Evolutionary conservation across 2,329 filamentous ascomycete genomes (phyloP).

Genomic region (Truncatella angustata): DNA sequence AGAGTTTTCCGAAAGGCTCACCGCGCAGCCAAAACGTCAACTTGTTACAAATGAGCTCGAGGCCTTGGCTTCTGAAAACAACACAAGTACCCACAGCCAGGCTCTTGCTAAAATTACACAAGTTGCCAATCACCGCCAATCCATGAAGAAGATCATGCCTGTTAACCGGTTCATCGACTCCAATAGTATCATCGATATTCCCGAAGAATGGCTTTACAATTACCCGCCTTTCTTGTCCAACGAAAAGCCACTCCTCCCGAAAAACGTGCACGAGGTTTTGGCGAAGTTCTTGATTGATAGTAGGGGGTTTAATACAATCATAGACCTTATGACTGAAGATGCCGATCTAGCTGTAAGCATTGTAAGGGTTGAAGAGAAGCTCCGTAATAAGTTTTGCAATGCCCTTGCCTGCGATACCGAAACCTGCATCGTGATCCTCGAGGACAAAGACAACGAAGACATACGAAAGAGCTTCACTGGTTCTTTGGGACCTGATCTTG

Average conservation of each 20-base stretch:
- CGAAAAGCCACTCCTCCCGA: not conserved
- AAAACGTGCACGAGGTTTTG: not conserved
- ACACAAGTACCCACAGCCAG: not conserved
- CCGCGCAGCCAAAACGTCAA: constrained; percentile 5
- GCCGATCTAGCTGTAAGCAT: not conserved
- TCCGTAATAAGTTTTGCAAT: not conserved
- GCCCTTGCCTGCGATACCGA: not conserved
- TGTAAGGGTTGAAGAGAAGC: not conserved
- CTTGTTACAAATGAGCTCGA: not conserved
- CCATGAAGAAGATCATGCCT: constrained; percentile 12
- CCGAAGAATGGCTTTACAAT: constrained; percentile 19
- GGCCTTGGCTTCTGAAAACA: not conserved
- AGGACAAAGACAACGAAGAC: not conserved
- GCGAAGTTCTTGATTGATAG: not conserved
- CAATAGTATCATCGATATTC: constrained; percentile 11
- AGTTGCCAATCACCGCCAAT: not conserved
- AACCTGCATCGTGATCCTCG: not conserved
- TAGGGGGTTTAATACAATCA: not conserved
- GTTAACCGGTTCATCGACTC: constrained; percentile 12
- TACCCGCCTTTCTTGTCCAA: constrained; percentile 14
- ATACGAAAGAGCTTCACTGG: not conserved
- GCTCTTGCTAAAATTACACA: not conserved
- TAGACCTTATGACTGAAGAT: not conserved
- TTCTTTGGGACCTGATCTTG: too few species aligned
- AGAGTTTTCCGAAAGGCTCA: not conserved